These are phyloP conservation scores for Pelargonium nanum DNA, from an alignment of 345 rosid genomes.

Conservation along the genomic window DNA sequence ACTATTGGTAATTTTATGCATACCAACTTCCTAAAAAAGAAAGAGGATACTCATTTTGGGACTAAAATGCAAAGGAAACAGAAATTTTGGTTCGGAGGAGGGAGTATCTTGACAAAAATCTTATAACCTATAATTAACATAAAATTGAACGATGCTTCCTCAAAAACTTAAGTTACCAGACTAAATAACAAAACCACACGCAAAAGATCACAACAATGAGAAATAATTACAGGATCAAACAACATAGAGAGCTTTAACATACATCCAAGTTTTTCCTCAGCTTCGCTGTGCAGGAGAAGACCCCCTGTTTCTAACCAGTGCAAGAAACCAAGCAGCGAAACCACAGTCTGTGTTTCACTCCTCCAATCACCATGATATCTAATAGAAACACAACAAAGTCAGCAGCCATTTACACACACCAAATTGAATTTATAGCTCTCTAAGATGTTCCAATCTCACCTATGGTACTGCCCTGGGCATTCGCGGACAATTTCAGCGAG, in stretches of 20 bases:
- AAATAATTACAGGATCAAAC: neutral
- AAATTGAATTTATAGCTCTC: neutral
- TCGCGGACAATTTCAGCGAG: slow-evolving; percentile 48
- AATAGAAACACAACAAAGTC: slow-evolving; percentile 8
- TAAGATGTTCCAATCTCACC: slow-evolving; percentile 22
- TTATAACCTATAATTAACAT: too few species aligned
- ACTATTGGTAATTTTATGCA: too few species aligned
- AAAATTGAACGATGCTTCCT: neutral
- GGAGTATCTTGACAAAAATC: neutral
- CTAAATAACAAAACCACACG: neutral
- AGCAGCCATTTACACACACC: slow-evolving; percentile 7
- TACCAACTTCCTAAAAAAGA: too few species aligned
- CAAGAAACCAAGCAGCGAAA: slow-evolving; percentile 74
- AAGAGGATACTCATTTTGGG: too few species aligned
- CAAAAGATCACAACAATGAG: neutral
- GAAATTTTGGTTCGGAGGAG: too few species aligned
- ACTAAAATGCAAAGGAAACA: too few species aligned
- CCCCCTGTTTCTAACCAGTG: slow-evolving; percentile 85
- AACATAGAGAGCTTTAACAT: slow-evolving; percentile 19
- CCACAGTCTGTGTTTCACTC: slow-evolving; percentile 82
- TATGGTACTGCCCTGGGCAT: slow-evolving; percentile 71
- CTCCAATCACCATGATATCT: slow-evolving; percentile 98
- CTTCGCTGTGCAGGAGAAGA: slow-evolving; percentile 64
- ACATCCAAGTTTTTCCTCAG: slow-evolving; percentile 76
- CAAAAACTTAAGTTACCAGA: neutral